Conservation (phyloP, 2,329 filamentous ascomycete species). For the Teratosphaeria viscida region DNA sequence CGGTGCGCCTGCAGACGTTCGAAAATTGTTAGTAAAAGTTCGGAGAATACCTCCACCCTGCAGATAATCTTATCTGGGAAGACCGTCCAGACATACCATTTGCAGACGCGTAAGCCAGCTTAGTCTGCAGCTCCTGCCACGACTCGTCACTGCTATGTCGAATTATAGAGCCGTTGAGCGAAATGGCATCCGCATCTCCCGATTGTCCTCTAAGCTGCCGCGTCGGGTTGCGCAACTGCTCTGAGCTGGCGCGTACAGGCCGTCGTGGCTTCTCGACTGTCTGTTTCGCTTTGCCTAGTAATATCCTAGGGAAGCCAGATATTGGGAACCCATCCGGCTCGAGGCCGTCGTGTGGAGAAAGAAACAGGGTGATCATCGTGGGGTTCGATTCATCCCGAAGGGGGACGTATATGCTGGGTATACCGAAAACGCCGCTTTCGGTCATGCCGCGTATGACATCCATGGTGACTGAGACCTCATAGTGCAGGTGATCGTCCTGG, state of each 20-base stretch:
- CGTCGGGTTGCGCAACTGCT: constrained; percentile 9
- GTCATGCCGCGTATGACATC: constrained; percentile 22
- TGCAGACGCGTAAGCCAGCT: constrained; percentile 2
- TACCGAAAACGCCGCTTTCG: constrained; percentile 18
- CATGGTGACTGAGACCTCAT: constrained; percentile 16
- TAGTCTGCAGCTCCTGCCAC: constrained; percentile 13
- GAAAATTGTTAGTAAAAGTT: not conserved
- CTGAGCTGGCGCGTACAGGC: constrained; percentile 14
- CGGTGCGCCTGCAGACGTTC: not conserved
- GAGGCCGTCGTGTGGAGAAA: constrained; percentile 21
- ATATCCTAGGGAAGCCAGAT: constrained; percentile 25
- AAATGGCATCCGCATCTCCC: constrained; percentile 16
- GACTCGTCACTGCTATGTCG: constrained; percentile 12
- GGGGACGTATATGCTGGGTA: constrained; percentile 23
- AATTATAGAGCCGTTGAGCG: constrained; percentile 12
- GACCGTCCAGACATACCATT: not conserved
- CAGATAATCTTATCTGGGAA: no score
- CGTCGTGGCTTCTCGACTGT: constrained; percentile 11
- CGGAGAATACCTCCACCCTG: not conserved
- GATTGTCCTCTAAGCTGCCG: constrained; percentile 1
- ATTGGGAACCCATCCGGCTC: constrained; percentile 26
- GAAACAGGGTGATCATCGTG: constrained; percentile 24
- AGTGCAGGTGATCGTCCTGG: constrained; percentile 10
- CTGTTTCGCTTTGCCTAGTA: constrained; percentile 13
- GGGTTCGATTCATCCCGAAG: constrained; percentile 21